These are phyloP conservation scores for Pontederia crassipes DNA, from an alignment of 176 grass and related monocot genomes.

Conservation along the genomic window DNA sequence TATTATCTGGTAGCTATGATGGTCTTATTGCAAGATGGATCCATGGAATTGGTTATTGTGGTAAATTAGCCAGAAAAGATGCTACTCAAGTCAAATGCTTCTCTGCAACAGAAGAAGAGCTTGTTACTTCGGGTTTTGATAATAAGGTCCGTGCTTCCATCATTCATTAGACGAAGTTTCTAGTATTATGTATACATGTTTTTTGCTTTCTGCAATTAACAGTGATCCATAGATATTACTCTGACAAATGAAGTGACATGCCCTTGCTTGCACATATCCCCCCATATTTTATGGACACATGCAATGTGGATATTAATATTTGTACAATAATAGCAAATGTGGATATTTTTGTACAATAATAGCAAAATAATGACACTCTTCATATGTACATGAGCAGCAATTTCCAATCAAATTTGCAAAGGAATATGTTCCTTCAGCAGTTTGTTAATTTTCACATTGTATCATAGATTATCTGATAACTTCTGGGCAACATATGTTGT, in stretches of 20 bases:
- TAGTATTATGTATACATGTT: background rate
- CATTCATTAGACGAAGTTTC: background rate
- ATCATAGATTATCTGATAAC: no score
- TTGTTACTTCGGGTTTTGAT: slow-evolving; percentile 82
- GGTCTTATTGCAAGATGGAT: slow-evolving; percentile 89
- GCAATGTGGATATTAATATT: no score
- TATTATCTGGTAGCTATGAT: slow-evolving; percentile 86
- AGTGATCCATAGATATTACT: no score
- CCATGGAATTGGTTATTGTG: slow-evolving; percentile 66
- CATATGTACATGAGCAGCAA: background rate
- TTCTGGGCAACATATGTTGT: no score
- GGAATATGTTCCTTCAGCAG: background rate
- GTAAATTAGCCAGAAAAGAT: slow-evolving; percentile 72
- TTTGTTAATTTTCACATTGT: no score
- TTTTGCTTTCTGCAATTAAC: background rate
- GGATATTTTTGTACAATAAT: no score
- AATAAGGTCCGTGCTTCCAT: slow-evolving; percentile 50
- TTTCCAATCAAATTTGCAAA: background rate
- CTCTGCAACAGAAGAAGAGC: slow-evolving; percentile 57
- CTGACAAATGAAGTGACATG: no score
- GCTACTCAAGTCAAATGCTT: slow-evolving; percentile 95
- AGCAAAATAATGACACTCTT: background rate
- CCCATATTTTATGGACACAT: no score
- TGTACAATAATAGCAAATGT: background rate
- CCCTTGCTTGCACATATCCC: no score